These are phyloP conservation scores for Cordyceps fumosorosea DNA, from an alignment of 2,329 filamentous ascomycete genomes.

Conservation along the genomic window DNA sequence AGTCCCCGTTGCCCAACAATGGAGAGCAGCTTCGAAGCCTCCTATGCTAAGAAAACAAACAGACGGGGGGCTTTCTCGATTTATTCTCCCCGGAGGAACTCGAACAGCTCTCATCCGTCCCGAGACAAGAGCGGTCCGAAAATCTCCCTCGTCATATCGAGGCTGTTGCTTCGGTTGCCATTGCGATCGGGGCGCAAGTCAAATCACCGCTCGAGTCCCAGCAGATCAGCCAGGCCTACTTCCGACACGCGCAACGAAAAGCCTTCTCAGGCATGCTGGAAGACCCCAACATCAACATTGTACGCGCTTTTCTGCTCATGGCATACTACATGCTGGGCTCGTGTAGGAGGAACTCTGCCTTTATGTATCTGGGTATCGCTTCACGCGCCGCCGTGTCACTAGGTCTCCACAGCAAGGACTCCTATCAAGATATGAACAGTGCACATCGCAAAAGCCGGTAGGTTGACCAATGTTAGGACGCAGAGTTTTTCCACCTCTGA, in stretches of 20 bases:
- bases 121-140: constrained; percentile 2
- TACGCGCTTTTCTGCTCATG: constrained; percentile 48
- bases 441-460: constrained; percentile 20
- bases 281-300: constrained; percentile 46
- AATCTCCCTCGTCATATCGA: background rate
- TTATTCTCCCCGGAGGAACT: constrained; percentile 6
- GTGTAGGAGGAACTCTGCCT: constrained; percentile 53
- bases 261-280: constrained; percentile 46
- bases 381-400: constrained; percentile 50
- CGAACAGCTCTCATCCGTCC: background rate
- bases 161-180: constrained; percentile 32
- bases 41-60: background rate
- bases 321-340: constrained; percentile 53
- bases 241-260: constrained; percentile 39
- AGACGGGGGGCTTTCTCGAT: constrained; percentile 12
- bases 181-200: constrained; percentile 48
- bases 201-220: constrained; percentile 23
- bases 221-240: constrained; percentile 31
- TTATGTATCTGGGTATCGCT: constrained; percentile 57
- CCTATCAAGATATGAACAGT: constrained; percentile 21
- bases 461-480: background rate
- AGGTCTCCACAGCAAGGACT: constrained; percentile 41
- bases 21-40: no score
- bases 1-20: background rate
- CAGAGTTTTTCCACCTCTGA: background rate